Conservation (phyloP, 805 yeast genomes). For the Saccharomycopsis amapae region DNA sequence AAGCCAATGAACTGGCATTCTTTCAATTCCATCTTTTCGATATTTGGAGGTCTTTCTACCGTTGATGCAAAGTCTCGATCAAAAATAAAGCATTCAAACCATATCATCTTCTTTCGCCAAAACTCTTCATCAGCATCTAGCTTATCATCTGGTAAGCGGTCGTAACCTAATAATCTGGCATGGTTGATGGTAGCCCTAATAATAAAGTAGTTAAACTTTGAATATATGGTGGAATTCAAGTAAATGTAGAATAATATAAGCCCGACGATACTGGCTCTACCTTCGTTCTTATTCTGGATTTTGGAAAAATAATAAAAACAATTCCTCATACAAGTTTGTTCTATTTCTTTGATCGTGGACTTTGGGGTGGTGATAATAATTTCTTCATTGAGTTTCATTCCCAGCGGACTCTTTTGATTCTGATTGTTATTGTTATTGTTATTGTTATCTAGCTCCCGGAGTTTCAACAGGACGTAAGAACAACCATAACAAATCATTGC, state of each 20-base stretch:
- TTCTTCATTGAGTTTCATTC: too few species aligned
- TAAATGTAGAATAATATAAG: conserved; percentile 8
- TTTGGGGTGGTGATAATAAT: conserved; percentile 2
- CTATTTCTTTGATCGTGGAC: conserved; percentile 8
- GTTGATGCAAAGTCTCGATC: conserved; percentile 9
- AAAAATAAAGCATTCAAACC: conserved; percentile 12
- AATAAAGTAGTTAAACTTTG: conserved; percentile 16
- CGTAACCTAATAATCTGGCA: conserved; percentile 9
- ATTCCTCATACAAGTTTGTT: conserved; percentile 10
- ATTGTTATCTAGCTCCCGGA: background rate
- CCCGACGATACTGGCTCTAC: conserved; percentile 8
- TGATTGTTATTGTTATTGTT: too few species aligned
- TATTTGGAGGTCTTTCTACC: conserved; percentile 4
- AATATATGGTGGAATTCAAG: conserved; percentile 11
- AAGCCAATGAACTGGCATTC: conserved; percentile 8
- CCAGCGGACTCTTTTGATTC: too few species aligned
- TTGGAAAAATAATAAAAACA: conserved; percentile 16
- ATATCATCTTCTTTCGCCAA: conserved; percentile 7
- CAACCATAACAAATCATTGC: conserved; percentile 15
- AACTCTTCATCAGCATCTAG: too few species aligned
- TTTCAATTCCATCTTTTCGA: conserved; percentile 1
- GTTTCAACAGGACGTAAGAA: background rate
- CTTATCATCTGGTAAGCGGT: too few species aligned
- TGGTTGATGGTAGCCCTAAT: conserved; percentile 3
- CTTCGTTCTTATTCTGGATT: conserved; percentile 7